Conservation (phyloP, 1,139 yeast species). For the Kurtzmaniella natalensis region DNA sequence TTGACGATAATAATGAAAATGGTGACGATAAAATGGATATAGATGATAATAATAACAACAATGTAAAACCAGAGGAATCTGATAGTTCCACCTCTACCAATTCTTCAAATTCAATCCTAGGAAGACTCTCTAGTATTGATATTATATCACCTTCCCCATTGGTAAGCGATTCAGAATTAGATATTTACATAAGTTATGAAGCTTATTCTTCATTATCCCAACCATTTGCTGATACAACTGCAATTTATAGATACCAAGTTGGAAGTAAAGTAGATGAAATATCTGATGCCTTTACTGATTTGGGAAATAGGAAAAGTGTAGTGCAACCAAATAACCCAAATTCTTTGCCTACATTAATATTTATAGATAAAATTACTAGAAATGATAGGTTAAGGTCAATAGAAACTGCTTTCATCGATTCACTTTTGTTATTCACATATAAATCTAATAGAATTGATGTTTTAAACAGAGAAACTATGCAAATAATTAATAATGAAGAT, state of each 20-base stretch:
- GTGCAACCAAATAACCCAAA: slow-evolving; percentile 4
- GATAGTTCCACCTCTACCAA: slow-evolving; percentile 11
- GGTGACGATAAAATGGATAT: slow-evolving; percentile 19
- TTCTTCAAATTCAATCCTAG: slow-evolving; percentile 10
- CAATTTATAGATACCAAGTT: slow-evolving; percentile 35
- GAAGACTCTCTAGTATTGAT: slow-evolving; percentile 26
- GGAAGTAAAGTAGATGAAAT: slow-evolving; percentile 21
- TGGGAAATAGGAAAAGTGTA: slow-evolving; percentile 26
- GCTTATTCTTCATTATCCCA: slow-evolving; percentile 18
- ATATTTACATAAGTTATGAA: slow-evolving; percentile 33
- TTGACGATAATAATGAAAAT: slow-evolving; percentile 7
- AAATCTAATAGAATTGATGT: slow-evolving; percentile 42
- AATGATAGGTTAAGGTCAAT: slow-evolving; percentile 19
- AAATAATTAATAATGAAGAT: slow-evolving; percentile 13
- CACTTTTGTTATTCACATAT: slow-evolving; percentile 23
- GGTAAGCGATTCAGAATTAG: slow-evolving; percentile 26
- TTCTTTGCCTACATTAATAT: slow-evolving; percentile 9
- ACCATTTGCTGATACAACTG: slow-evolving; percentile 18
- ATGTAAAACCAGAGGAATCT: slow-evolving; percentile 12
- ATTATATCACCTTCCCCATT: slow-evolving; percentile 41
- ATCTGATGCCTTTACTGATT: slow-evolving; percentile 27
- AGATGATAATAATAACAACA: slow-evolving; percentile 12
- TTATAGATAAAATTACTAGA: slow-evolving; percentile 22
- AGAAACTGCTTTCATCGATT: slow-evolving; percentile 20
- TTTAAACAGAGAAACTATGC: slow-evolving; percentile 32